Percentiles rank a stretch among this genome's conserved stretches.
phyloP scores from a whole-genome alignment of 768 basidiomycete species.

The Boletus edulis region DNA sequence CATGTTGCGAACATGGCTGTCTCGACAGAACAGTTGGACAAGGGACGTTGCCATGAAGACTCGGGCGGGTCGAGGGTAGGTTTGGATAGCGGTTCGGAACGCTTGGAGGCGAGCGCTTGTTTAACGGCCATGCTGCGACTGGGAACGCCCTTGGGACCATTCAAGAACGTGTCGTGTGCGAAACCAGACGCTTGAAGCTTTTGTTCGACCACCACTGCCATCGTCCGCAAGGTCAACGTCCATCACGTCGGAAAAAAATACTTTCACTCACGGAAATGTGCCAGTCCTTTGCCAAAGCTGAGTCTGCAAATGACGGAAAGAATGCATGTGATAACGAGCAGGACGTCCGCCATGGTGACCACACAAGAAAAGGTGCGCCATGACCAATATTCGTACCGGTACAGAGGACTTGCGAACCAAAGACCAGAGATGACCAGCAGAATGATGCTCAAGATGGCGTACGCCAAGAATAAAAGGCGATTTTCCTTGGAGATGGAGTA shows the following conservation, averaged over 20 bases:
- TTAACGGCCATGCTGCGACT: not conserved
- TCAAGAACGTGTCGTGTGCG: slow-evolving; percentile 12
- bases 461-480: slow-evolving; percentile 37
- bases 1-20: slow-evolving; percentile 2
- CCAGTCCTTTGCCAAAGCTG: slow-evolving; percentile 55
- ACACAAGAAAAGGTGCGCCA: slow-evolving; percentile 49
- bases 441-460: slow-evolving; percentile 37
- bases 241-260: no score
- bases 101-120: not conserved
- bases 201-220: slow-evolving; percentile 15
- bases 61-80: not conserved
- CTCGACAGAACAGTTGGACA: not conserved
- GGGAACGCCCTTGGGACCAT: not conserved
- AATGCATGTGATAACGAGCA: slow-evolving; percentile 40
- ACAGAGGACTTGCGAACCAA: slow-evolving; percentile 41
- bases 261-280: slow-evolving; percentile 44
- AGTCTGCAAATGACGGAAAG: slow-evolving; percentile 48
- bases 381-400: slow-evolving; percentile 32
- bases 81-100: not conserved
- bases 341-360: slow-evolving; percentile 37
- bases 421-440: slow-evolving; percentile 38
- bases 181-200: slow-evolving; percentile 17
- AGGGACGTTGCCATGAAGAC: not conserved
- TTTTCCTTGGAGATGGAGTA: slow-evolving; percentile 45
- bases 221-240: not conserved